A percentile compares a stretch with the other conserved stretches of the same genome.
phyloP scores from a whole-genome alignment of 1,284 basidiomycete species.

The Volvariella surrecta region DNA sequence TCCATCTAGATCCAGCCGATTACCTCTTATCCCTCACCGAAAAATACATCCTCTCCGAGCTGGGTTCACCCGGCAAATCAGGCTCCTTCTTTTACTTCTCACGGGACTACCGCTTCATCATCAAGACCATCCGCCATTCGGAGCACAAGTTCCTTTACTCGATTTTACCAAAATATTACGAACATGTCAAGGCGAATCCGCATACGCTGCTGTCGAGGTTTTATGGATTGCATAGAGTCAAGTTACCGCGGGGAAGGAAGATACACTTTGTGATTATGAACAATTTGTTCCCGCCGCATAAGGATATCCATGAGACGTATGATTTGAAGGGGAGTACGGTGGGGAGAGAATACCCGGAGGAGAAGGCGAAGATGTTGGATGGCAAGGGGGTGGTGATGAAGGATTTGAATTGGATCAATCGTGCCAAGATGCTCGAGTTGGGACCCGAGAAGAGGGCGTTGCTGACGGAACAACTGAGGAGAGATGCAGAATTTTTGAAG shows the following conservation, averaged over 20 bases:
- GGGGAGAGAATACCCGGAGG: conserved; percentile 84
- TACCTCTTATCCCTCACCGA: conserved; percentile 94
- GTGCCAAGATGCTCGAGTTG: conserved; percentile 72
- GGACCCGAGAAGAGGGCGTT: conserved; percentile 92
- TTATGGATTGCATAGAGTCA: conserved; percentile 96
- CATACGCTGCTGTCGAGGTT: conserved; percentile 92
- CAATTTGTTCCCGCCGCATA: conserved; percentile 96
- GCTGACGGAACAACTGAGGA: conserved; percentile 81
- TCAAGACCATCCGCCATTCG: conserved; percentile 94
- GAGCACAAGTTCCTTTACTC: conserved; percentile 92
- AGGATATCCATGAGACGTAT: conserved; percentile 96
- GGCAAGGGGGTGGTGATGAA: conserved; percentile 89
- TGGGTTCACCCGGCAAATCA: conserved; percentile 97
- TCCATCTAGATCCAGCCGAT: conserved; percentile 94
- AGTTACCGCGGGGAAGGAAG: conserved; percentile 88
- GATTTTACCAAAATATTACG: conserved; percentile 83
- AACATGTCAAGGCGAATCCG: conserved; percentile 85
- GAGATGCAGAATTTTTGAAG: conserved; percentile 85
- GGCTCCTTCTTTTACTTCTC: conserved; percentile 99
- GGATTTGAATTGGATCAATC: conserved; percentile 94
- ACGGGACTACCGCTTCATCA: conserved; percentile 97
- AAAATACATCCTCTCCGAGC: conserved; percentile 96
- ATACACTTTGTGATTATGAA: conserved; percentile 99
- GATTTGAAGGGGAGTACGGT: conserved; percentile 95
- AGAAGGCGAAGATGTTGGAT: conserved; percentile 50